Evolutionary conservation across 1,284 basidiomycete genomes (phyloP), one percentile per base, ranked within the genome.

Genomic region (Microbotryomycetes sp.): DNA sequence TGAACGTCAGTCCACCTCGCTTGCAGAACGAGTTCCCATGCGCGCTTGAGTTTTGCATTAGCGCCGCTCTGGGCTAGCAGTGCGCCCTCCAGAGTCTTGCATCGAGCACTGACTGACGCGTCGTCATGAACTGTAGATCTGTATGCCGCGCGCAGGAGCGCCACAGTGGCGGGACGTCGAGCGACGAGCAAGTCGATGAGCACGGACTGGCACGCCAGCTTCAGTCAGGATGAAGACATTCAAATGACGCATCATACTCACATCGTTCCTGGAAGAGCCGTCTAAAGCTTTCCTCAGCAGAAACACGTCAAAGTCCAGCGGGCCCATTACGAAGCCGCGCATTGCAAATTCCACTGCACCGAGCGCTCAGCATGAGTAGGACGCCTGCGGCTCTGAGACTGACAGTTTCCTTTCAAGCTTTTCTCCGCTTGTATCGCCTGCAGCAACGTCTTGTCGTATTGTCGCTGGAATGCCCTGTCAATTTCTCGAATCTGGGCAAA

Each of bases 21-120:
- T 26, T 60, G 61, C 1, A 68, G 56, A 24, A 57, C 66, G 3
- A 64, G 49, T 31, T 68, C 64, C 59, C 57, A 66, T 9, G 60
- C 64, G 27, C 63, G 65, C 16, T 55, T 41, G 45, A 68, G 45
- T 5, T 56, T 60, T 13, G 56, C 53, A 23, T 66, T 66, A 21
- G 51, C 45, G 28, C 55, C 54, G 30, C 27, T 61, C 7, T 61
- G 55, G 3, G 59, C 53, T 1, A 66, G 46, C 26, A 68, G 57
- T 5, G 66, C 64, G 9, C 55, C 61, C 47, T 68, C 61, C 47
- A 68, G 66, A 4, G 63, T 61, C 45, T 54, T 56, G 41, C 54
- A 28, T 18, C 35, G 9, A 9, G 35, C 35, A 11, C 11, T 11
- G 18, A 41, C 35, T 41, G 35, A 9, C 35, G 35, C 11, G 18